Conservation (phyloP, 345 rosid species). For the Heritiera littoralis region DNA sequence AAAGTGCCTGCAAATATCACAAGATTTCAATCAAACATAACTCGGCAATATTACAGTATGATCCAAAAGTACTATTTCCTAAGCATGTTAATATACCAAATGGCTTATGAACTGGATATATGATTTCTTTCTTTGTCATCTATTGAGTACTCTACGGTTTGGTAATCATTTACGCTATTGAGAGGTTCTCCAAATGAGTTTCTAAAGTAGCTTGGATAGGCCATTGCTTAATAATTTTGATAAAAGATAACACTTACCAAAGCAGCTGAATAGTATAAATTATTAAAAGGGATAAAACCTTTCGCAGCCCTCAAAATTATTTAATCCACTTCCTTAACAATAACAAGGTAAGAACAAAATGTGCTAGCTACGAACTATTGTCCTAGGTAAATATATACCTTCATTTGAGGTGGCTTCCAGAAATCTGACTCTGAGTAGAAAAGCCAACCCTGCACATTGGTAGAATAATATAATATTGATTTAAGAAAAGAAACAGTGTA, state of each 20-base stretch:
- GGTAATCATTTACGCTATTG: neutral
- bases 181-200: neutral
- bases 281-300: neutral
- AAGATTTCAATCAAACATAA: conserved; percentile 11
- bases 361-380: neutral
- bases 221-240: neutral
- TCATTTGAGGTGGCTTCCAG: conserved; percentile 94
- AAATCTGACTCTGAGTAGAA: conserved; percentile 74
- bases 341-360: neutral
- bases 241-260: neutral
- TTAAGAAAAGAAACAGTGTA: neutral
- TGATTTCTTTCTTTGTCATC: neutral
- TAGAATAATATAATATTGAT: neutral
- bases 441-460: conserved; percentile 85
- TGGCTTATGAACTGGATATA: neutral
- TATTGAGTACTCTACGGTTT: neutral
- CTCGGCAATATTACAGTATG: neutral
- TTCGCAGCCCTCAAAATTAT: neutral
- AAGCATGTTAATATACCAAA: neutral
- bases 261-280: neutral
- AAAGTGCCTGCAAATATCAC: conserved; percentile 73
- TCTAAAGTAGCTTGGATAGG: neutral
- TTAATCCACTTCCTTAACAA: neutral
- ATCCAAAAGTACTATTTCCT: neutral
- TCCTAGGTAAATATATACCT: conserved; percentile 43